phyloP scores from a whole-genome alignment of 1,139 yeast genomes.

The Nakaseomyces nivariensis region DNA sequence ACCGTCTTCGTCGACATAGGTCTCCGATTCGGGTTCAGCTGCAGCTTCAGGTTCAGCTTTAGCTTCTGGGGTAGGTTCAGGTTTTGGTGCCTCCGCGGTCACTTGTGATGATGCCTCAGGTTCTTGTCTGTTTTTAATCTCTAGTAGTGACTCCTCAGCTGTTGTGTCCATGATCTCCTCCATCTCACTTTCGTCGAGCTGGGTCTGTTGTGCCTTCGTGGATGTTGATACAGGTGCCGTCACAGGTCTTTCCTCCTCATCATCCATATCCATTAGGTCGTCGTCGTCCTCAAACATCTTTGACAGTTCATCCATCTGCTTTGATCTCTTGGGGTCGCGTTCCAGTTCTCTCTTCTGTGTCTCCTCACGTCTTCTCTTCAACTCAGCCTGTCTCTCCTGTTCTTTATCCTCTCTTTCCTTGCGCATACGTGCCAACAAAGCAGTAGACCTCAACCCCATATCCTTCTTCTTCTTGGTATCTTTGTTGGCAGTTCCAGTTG shows the following conservation, averaged over 20 bases:
- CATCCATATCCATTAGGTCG: conserved; percentile 6
- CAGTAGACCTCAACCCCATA: conserved; percentile 26
- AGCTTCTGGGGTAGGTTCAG: background rate
- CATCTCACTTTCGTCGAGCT: conserved; percentile 11
- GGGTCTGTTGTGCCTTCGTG: background rate
- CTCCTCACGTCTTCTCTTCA: conserved; percentile 18
- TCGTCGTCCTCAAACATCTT: conserved; percentile 26
- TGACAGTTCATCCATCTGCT: conserved; percentile 24
- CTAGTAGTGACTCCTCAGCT: conserved; percentile 25
- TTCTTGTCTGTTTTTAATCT: conserved; percentile 5
- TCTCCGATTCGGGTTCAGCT: conserved; percentile 3
- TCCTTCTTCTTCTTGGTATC: conserved; percentile 8
- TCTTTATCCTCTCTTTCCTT: conserved; percentile 27
- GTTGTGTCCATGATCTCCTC: conserved; percentile 28
- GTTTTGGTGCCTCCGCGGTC: conserved; percentile 1
- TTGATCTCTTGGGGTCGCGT: conserved; percentile 18
- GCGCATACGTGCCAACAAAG: conserved; percentile 26
- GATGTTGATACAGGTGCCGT: background rate
- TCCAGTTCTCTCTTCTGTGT: conserved; percentile 8
- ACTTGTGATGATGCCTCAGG: conserved; percentile 1
- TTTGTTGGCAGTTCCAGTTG: background rate
- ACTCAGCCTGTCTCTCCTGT: conserved; percentile 22
- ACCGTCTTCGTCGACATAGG: conserved; percentile 28
- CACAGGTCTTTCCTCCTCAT: background rate
- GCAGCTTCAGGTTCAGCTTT: background rate